Percentiles rank a stretch among this genome's conserved stretches.
Conservation (phyloP, 257 asterid species). For the Nemophila menziesii region DNA sequence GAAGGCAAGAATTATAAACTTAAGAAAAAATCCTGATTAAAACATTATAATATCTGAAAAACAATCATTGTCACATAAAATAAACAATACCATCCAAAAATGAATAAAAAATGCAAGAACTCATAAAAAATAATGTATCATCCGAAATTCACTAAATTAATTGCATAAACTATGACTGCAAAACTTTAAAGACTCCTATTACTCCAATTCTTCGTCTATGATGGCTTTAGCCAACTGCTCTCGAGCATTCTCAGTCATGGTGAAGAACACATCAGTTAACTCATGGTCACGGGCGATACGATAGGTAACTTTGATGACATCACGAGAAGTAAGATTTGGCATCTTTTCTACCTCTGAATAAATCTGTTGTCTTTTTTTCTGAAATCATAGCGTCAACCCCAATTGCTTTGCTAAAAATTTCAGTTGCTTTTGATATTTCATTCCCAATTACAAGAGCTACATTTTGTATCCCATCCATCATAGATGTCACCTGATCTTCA, state of each 20-base stretch:
- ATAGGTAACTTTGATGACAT: too few relatives aligned
- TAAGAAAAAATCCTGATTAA: too few relatives aligned
- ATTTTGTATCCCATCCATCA: background rate
- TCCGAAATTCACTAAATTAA: too few relatives aligned
- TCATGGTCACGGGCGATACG: background rate
- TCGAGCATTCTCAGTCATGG: background rate
- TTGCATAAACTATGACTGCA: too few relatives aligned
- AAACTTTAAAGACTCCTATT: too few relatives aligned
- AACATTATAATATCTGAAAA: too few relatives aligned
- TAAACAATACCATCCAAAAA: too few relatives aligned
- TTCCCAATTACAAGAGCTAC: background rate
- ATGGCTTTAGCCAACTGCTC: background rate
- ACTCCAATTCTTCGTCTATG: background rate
- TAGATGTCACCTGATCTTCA: background rate
- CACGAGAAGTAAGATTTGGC: background rate
- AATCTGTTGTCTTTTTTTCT: background rate
- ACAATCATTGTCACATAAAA: too few relatives aligned
- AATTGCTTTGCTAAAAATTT: background rate
- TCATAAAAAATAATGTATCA: too few relatives aligned
- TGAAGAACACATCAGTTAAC: background rate
- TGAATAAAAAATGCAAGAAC: too few relatives aligned
- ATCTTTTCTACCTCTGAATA: background rate
- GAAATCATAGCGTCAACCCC: background rate
- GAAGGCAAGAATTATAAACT: too few relatives aligned
- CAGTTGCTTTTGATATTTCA: too few relatives aligned